phyloP scores from a whole-genome alignment of 768 basidiomycete genomes.

The Boletus subcaerulescens region DNA sequence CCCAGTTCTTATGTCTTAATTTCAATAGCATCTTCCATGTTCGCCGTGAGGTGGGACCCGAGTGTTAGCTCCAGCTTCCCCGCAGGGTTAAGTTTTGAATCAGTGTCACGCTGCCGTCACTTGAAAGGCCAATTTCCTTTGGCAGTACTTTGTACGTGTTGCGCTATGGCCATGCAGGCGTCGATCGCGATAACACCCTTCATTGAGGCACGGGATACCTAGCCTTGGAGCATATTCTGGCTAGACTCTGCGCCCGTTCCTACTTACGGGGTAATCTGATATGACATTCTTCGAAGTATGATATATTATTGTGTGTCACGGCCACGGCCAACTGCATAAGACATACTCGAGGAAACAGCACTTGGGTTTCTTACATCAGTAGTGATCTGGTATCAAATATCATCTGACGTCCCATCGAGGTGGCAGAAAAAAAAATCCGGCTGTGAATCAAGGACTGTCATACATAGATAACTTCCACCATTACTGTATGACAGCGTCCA shows the following conservation, averaged over 20 bases:
- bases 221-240: conserved; percentile 3
- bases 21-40: conserved; percentile 9
- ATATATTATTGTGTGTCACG: conserved; percentile 6
- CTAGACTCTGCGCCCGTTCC: conserved; percentile 10
- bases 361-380: background rate
- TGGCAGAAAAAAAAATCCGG: background rate
- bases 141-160: conserved; percentile 39
- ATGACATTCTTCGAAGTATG: conserved; percentile 11
- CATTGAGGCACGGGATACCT: conserved; percentile 22
- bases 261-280: conserved; percentile 6
- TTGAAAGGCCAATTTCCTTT: conserved; percentile 62
- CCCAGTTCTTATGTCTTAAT: conserved; percentile 15
- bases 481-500: background rate
- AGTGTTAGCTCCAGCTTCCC: conserved; percentile 12
- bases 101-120: conserved; percentile 26
- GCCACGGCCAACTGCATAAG: background rate
- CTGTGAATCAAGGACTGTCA: background rate
- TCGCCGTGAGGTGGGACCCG: conserved; percentile 5
- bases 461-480: too few species aligned
- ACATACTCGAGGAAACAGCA: background rate
- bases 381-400: conserved; percentile 4
- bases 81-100: conserved; percentile 11
- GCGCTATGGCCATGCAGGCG: conserved; percentile 15
- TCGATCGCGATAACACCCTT: conserved; percentile 31
- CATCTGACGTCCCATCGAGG: conserved; percentile 7